Conservation (phyloP, 768 basidiomycete genomes). For the Podaxis mareebaensis region DNA sequence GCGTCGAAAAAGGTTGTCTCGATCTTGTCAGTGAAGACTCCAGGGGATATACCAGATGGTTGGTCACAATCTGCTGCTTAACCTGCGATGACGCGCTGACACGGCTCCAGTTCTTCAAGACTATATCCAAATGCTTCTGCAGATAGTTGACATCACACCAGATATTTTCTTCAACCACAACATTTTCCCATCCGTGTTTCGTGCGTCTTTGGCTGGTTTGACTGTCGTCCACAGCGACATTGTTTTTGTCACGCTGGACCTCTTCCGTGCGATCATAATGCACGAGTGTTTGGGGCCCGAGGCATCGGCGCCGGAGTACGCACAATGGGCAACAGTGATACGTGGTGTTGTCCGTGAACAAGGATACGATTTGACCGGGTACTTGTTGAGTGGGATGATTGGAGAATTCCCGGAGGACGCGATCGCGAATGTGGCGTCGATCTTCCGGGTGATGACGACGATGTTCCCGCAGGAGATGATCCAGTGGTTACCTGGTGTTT, state of each 20-base stretch:
- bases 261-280: constrained; percentile 72
- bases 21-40: constrained; percentile 65
- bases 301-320: constrained; percentile 41
- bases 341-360: constrained; percentile 62
- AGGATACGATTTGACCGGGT: constrained; percentile 69
- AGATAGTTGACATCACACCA: constrained; percentile 67
- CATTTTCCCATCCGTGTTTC: constrained; percentile 76
- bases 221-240: constrained; percentile 83
- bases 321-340: constrained; percentile 64
- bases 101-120: constrained; percentile 81
- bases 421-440: constrained; percentile 67
- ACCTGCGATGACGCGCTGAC: not conserved
- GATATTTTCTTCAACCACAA: constrained; percentile 79
- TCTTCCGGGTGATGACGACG: constrained; percentile 68
- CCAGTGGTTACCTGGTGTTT: constrained; percentile 68
- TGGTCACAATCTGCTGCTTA: constrained; percentile 27
- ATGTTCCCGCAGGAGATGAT: constrained; percentile 72
- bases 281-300: constrained; percentile 61
- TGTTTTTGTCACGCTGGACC: constrained; percentile 78
- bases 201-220: constrained; percentile 73
- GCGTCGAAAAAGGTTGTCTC: constrained; percentile 70
- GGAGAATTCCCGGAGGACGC: constrained; percentile 90
- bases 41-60: constrained; percentile 89
- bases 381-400: constrained; percentile 75
- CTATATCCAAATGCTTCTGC: constrained; percentile 79